Base-by-base conservation (phyloP, 1,139 yeast species). In the Blastobotrys ciferrii region DNA sequence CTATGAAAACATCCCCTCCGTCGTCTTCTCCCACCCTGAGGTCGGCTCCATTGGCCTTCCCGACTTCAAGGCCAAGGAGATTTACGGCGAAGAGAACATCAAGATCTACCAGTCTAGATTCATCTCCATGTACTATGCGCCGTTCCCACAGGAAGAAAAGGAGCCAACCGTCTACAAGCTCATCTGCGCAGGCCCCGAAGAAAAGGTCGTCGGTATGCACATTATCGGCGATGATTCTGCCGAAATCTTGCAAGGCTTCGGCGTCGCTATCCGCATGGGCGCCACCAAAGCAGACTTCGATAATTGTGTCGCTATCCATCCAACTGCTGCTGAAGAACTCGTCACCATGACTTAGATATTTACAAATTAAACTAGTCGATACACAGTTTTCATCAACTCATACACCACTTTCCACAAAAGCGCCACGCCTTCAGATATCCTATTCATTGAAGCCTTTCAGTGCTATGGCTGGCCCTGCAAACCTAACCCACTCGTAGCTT, bases 251-350 rank as follows among this genome's bases (percentile, higher is more conserved):
- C 99, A 92, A 76, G 99, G 98, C 32, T 92, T 92, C 63, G 98
- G 98, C 50, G 98, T 89, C 47, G 98, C 98, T 50, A 74, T 92
- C 58, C 89, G 89, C 73, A 70, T 70, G 74, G 98, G 98, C 35
- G 98, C 98, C 41, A 92, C 98, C 42, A 92, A 92, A 76, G 80
- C 80, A 46, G 97, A 92, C 68, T 91, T 92, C 57, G 99, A 92
- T 70, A 83, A 74, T 66, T 87, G 95, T 72, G 98, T 92, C 32
- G 99, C 99, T 43, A 92, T 92, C 63, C 99, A 92, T 68, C 99
- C 99, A 54, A 91, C 98, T 1, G 82, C 95, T 56, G 98, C 98
- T 39, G 99, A 92, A 72, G 99, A 92, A 71, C 72, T 92, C 52
- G 99, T 92, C 39, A 92, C 99, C 28, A 74, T 92, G 81, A 77